phyloP scores from a whole-genome alignment of 345 rosid genomes.

The thale cress (Arabidopsis thaliana) region DNA sequence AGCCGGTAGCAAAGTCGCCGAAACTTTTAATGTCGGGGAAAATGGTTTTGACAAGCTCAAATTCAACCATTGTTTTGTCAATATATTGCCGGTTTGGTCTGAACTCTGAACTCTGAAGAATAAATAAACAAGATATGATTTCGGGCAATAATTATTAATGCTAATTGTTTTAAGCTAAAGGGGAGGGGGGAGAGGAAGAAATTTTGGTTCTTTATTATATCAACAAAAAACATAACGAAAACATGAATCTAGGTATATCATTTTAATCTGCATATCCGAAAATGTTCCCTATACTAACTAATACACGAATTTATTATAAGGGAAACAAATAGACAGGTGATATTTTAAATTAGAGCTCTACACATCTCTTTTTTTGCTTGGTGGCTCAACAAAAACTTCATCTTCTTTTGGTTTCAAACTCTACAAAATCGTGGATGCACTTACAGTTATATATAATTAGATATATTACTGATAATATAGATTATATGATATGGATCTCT shows the following conservation, averaged over 20 bases:
- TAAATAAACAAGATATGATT: not conserved
- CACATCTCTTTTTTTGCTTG: not conserved
- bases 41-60: slow-evolving; percentile 22
- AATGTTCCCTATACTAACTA: not conserved
- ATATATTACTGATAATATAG: not conserved
- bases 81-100: not conserved
- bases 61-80: slow-evolving; percentile 12
- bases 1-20: slow-evolving; percentile 21
- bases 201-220: not conserved
- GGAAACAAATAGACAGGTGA: not conserved
- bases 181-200: not conserved
- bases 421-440: not conserved
- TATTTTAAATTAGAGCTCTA: not conserved
- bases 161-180: not conserved
- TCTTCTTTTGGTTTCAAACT: not conserved
- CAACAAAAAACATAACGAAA: not conserved
- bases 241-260: too few species aligned
- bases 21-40: slow-evolving; percentile 3
- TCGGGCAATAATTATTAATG: not conserved
- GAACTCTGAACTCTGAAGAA: not conserved
- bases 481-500: not conserved
- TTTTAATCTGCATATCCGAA: not conserved
- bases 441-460: not conserved
- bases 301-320: not conserved
- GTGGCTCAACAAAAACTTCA: not conserved